Evolutionary conservation across 306 rosid genomes (phyloP).

Genomic region (Cucumis hystrix): DNA sequence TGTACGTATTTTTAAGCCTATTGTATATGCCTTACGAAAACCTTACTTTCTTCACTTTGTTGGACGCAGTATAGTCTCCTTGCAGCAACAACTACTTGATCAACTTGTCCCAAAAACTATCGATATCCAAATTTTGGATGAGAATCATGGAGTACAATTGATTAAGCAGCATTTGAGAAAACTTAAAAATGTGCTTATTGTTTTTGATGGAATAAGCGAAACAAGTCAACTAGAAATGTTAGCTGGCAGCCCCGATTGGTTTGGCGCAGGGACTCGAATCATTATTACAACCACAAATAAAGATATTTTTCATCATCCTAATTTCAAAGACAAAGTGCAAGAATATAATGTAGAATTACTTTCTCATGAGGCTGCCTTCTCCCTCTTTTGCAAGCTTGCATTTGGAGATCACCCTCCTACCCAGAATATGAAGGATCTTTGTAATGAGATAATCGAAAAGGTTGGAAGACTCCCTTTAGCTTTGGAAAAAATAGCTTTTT

Average conservation of each 20-base stretch:
- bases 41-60: background rate
- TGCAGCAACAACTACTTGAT: background rate
- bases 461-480: background rate
- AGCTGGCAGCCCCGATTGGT: background rate
- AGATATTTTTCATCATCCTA: background rate
- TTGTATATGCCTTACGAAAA: too few species aligned
- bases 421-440: background rate
- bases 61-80: background rate
- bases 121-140: background rate
- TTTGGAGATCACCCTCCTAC: background rate
- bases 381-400: background rate
- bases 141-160: background rate
- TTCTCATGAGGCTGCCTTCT: background rate
- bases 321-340: background rate
- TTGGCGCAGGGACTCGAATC: background rate
- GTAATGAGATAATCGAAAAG: background rate
- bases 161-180: background rate
- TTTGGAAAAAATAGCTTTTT: background rate
- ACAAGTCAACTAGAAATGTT: background rate
- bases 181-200: background rate
- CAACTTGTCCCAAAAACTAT: background rate
- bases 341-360: background rate
- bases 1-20: too few species aligned
- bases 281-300: background rate
- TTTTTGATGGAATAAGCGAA: background rate